These are phyloP conservation scores for Sabuloglossum arenarium DNA, from an alignment of 495 filamentous ascomycete species.

Conservation along the genomic window DNA sequence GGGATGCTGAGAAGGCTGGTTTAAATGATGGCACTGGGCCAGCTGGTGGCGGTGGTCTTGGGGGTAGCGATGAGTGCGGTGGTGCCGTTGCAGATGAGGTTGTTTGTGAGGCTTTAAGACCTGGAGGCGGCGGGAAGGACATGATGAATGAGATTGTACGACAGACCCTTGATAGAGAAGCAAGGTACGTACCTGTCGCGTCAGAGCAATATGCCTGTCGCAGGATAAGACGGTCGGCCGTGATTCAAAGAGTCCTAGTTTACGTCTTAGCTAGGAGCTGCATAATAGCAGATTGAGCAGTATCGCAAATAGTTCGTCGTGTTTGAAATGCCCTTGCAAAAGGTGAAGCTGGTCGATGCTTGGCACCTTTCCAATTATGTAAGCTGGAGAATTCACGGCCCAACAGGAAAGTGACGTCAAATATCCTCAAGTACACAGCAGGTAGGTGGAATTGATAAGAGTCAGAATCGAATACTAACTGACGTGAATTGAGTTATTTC, in stretches of 20 bases:
- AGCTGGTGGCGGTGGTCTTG: conserved; percentile 55
- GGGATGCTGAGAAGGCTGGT: conserved; percentile 30
- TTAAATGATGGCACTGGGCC: conserved; percentile 34
- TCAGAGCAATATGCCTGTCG: conserved; percentile 3
- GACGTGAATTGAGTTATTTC: too few relatives aligned
- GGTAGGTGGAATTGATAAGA: too few relatives aligned
- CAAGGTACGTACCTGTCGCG: conserved; percentile 41
- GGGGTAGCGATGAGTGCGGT: conserved; percentile 53
- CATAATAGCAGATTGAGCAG: too few relatives aligned
- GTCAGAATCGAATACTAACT: too few relatives aligned
- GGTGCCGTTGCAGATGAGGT: conserved; percentile 19
- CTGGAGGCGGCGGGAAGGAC: conserved; percentile 86
- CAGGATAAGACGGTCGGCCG: neutral
- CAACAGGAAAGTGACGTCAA: too few relatives aligned
- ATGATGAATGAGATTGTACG: conserved; percentile 54
- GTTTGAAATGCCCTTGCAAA: too few relatives aligned
- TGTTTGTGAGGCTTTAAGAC: conserved; percentile 31
- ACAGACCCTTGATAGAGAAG: conserved; percentile 15
- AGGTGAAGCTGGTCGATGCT: too few relatives aligned
- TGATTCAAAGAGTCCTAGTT: too few relatives aligned
- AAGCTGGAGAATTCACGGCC: neutral
- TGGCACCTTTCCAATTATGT: neutral
- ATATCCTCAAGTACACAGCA: too few relatives aligned
- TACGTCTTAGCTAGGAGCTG: too few relatives aligned
- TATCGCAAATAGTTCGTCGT: too few relatives aligned